Base-by-base conservation (phyloP, 1,139 yeast species). In the Saccharomyces hybrid region DNA sequence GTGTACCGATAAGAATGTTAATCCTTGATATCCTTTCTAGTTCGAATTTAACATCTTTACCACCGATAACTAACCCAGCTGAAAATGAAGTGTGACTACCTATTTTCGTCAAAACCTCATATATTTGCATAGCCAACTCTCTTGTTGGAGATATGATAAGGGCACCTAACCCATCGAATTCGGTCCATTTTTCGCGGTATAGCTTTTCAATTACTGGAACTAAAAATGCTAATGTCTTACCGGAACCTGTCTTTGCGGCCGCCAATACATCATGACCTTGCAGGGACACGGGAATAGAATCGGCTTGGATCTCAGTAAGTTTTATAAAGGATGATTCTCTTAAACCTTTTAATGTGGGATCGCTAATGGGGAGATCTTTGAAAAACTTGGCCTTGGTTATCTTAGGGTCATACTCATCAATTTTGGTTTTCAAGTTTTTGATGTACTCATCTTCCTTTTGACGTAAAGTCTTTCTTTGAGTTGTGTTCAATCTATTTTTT, bases 1-100 rank as follows among this genome's bases (percentile, higher is more conserved):
- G 99, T 0, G 99, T 93, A 38, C 97, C 97, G 48, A 93, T 88
- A 58, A 93, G 75, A 52, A 93, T 88, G 69, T 93, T 93, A 74
- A 93, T 85, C 64, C 81, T 81, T 0, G 86, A 80, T 16, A 93
- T 81, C 69, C 99, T 82, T 55, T 90, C 97, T 63, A 83, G 83
- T 70, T 93, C 99, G 61, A 78, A 88, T 60, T 82, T 82, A 47
- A 88, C 89, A 70, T 93, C 97, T 69, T 93, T 91, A 52, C 99
- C 99, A 56, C 99, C 99, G 63, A 95, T 91, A 20, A 93, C 96
- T 61, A 93, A 76, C 59, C 97, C 99, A 2, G 98, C 98, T 5
- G 97, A 88, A 59, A 93, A 83, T 11, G 84, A 77, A 62, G 86
- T 88, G 62, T 82, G 78, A 52, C 84, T 81, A 42, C 99, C 99